Base-by-base conservation (phyloP, 2,329 filamentous ascomycete genomes). In the Cercospora janseana region DNA sequence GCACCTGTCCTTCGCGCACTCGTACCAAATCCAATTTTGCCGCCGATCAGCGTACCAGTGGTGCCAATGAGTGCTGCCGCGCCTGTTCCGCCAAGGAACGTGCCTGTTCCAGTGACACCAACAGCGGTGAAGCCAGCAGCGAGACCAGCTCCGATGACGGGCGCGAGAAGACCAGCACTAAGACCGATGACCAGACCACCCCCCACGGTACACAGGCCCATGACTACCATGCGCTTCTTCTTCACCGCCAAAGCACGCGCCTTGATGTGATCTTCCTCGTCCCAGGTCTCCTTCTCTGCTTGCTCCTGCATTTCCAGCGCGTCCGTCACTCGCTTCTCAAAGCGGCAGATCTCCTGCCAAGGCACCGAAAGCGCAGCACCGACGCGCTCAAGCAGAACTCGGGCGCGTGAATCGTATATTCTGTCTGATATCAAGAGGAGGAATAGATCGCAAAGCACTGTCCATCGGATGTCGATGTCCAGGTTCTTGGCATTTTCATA, bases 221-320 rank as follows among this genome's bases (percentile, higher is more conserved):
- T 96, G 74, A 96, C 87, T 66, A 95, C 83, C 64, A 95, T 89
- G 62, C 91, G 84, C 60, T 82, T 82, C 67, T 87, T 95, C 52
- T 91, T 75, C 1, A 88, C 88, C 64, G 82, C 73, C 68, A 96
- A 95, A 44, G 88, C 80, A 38, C 93, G 82, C 51, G 77, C 80
- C 68, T 95, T 89, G 78, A 97, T 89, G 66, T 97, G 90, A 58
- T 94, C 88, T 8, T 93, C 86, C 68, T 98, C 93, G 59, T 96
- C 94, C 93, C 93, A 98, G 57, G 92, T 95, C 71, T 98, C 93
- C 63, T 92, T 94, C 56, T 90, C 87, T 4, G 89, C 88, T 38
- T 87, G 84, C 69, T 97, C 90, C 70, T 97, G 92, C 89, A 98
- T 96, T 70, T 98, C 93, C 16, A 98, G 75, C 1, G 93, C 90